A percentile compares a stretch with the other conserved stretches of the same genome.
phyloP scores from a whole-genome alignment of 2,329 filamentous ascomycete genomes.

The Didymella pomorum region DNA sequence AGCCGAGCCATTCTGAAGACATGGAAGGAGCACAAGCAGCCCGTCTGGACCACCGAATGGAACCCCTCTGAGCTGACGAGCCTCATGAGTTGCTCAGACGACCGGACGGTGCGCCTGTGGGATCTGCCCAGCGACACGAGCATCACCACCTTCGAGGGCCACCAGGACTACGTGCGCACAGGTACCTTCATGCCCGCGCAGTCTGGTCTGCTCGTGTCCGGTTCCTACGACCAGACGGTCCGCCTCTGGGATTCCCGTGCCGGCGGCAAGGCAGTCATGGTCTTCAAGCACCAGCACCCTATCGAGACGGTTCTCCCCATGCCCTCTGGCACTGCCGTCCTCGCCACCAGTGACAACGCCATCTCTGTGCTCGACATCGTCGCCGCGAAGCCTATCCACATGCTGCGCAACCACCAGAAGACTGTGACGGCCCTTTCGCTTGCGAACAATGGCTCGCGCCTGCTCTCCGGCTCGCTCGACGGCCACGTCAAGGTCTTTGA shows the following conservation, averaged over 20 bases:
- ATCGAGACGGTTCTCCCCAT: slow-evolving; percentile 89
- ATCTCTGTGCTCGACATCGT: slow-evolving; percentile 93
- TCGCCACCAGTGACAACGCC: slow-evolving; percentile 83
- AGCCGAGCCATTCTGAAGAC: slow-evolving; percentile 93
- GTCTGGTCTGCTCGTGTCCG: slow-evolving; percentile 77
- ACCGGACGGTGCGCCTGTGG: slow-evolving; percentile 92
- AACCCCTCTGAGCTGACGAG: slow-evolving; percentile 87
- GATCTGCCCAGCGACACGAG: slow-evolving; percentile 84
- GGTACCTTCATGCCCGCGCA: slow-evolving; percentile 84
- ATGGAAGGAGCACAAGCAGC: slow-evolving; percentile 93
- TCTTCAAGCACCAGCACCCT: slow-evolving; percentile 91
- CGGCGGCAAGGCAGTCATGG: slow-evolving; percentile 74
- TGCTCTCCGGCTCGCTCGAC: slow-evolving; percentile 89
- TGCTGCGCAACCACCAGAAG: slow-evolving; percentile 96
- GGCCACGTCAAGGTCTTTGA: slow-evolving; percentile 98
- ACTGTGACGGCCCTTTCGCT: slow-evolving; percentile 88
- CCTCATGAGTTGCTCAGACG: slow-evolving; percentile 89
- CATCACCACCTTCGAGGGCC: slow-evolving; percentile 80
- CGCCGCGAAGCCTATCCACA: slow-evolving; percentile 83
- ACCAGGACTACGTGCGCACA: slow-evolving; percentile 89
- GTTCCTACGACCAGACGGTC: slow-evolving; percentile 94
- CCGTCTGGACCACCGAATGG: slow-evolving; percentile 91
- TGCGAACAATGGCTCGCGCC: slow-evolving; percentile 78
- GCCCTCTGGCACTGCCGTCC: slow-evolving; percentile 82
- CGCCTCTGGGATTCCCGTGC: slow-evolving; percentile 90